Evolutionary conservation across 140 eudicot genomes (phyloP).

Genomic region (Stevia rebaudiana): DNA sequence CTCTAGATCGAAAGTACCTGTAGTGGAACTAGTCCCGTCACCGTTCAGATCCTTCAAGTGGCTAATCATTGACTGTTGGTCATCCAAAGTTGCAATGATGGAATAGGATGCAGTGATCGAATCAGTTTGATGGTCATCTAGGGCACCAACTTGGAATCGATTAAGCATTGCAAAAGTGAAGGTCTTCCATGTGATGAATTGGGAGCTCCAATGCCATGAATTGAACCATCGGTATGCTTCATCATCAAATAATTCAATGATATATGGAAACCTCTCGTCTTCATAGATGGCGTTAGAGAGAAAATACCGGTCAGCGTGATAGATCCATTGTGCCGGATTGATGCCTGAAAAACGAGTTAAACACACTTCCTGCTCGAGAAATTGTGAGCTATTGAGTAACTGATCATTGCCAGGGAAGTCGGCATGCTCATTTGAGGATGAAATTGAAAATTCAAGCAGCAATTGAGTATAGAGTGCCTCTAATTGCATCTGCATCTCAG

Average conservation of each 20-base stretch:
- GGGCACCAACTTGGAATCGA: background rate
- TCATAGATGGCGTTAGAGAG: background rate
- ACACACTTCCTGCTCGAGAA: too few species aligned
- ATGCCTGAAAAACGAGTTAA: background rate
- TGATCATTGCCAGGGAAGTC: too few species aligned
- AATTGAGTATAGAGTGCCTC: too few species aligned
- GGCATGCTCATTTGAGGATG: too few species aligned
- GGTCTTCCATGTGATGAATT: background rate
- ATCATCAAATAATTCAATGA: background rate
- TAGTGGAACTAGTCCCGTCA: too few species aligned
- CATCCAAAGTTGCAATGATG: background rate
- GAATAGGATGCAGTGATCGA: background rate
- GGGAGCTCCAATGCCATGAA: background rate
- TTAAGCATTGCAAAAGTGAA: background rate
- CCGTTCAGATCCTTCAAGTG: too few species aligned
- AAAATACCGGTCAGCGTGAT: background rate
- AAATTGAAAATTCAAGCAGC: too few species aligned
- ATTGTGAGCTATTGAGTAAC: too few species aligned
- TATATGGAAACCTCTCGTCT: background rate
- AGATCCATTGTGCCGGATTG: background rate
- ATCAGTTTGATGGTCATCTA: background rate
- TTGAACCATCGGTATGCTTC: background rate
- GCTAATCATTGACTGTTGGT: background rate
- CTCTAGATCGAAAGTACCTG: too few species aligned
- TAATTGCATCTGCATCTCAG: too few species aligned